These are phyloP conservation scores for Anisodus acutangulus DNA, from an alignment of 257 asterid species.

Conservation along the genomic window DNA sequence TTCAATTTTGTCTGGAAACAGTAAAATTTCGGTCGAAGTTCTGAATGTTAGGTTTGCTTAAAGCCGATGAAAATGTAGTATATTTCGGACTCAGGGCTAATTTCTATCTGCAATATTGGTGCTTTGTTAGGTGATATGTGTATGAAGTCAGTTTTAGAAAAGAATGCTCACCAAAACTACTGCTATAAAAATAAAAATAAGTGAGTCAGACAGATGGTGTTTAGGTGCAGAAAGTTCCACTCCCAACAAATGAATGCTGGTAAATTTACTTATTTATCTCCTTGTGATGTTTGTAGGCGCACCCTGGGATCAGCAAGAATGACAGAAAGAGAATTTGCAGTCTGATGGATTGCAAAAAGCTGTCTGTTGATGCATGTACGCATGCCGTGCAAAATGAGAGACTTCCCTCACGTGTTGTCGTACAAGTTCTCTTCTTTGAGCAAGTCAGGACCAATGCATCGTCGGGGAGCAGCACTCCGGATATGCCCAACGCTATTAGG, in stretches of 20 bases:
- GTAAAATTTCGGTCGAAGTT: neutral
- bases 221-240: neutral
- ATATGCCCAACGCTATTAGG: slow-evolving; percentile 78
- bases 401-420: slow-evolving; percentile 80
- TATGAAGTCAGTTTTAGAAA: neutral
- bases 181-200: neutral
- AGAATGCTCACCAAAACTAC: neutral
- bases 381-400: slow-evolving; percentile 93
- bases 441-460: slow-evolving; percentile 86
- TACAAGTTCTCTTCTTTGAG: slow-evolving; percentile 91
- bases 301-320: slow-evolving; percentile 79
- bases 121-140: neutral
- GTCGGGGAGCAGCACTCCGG: slow-evolving; percentile 94
- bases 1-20: neutral
- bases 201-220: neutral
- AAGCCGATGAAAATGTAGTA: neutral
- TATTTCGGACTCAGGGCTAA: neutral
- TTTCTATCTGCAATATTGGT: neutral
- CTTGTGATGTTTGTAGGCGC: slow-evolving; percentile 54
- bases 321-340: slow-evolving; percentile 79
- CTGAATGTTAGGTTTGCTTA: neutral
- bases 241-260: neutral
- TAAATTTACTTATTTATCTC: neutral
- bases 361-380: slow-evolving; percentile 85
- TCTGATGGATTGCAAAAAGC: slow-evolving; percentile 92